Evolutionary conservation across 371 early-diverging fungal species (phyloP).

Genomic region (Mucor piriformis): DNA sequence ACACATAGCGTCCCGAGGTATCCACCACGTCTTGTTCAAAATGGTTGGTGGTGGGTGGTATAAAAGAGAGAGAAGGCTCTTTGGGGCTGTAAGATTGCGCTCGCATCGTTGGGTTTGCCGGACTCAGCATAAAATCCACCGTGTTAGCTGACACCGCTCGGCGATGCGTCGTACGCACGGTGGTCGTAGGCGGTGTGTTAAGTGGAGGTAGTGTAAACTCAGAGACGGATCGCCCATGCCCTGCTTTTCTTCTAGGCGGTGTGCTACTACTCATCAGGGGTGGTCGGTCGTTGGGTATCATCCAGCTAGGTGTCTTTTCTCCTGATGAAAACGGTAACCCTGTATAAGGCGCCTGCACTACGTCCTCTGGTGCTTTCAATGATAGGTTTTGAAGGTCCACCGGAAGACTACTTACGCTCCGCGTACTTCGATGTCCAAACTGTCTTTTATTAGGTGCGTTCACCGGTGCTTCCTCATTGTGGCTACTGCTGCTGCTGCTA

Average conservation of each 20-base stretch:
- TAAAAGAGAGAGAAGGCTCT: constrained; percentile 5
- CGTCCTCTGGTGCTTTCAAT: constrained; percentile 17
- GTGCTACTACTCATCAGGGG: background rate
- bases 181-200: constrained; percentile 2
- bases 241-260: constrained; percentile 19
- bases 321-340: constrained; percentile 10
- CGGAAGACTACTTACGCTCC: constrained; percentile 29
- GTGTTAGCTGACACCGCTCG: constrained; percentile 30
- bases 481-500: too few species aligned
- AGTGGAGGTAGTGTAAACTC: constrained; percentile 22
- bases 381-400: constrained; percentile 26
- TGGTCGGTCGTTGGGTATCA: constrained; percentile 19
- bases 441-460: constrained; percentile 11
- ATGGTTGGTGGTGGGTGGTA: background rate
- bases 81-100: constrained; percentile 27
- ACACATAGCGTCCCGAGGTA: constrained; percentile 60
- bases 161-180: constrained; percentile 21
- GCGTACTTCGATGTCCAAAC: constrained; percentile 15
- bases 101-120: constrained; percentile 5
- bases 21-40: background rate
- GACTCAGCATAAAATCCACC: constrained; percentile 22
- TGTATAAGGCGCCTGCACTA: constrained; percentile 3
- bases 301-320: constrained; percentile 27
- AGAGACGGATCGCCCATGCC: constrained; percentile 26
- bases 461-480: background rate